phyloP scores from a whole-genome alignment of 1,139 yeast genomes.

The Scheffersomyces quercinus region DNA sequence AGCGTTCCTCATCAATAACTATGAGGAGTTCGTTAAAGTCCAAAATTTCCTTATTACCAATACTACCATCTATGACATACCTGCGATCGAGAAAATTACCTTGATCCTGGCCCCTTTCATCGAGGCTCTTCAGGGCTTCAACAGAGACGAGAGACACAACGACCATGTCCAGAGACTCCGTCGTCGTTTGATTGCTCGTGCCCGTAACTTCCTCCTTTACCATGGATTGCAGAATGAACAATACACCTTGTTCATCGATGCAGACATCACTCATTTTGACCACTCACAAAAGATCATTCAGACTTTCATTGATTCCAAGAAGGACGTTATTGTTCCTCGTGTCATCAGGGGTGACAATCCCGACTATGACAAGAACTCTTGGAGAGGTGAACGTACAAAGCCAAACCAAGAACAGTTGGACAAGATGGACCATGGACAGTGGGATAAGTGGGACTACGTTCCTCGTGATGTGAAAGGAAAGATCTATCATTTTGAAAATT shows the following conservation, averaged over 20 bases:
- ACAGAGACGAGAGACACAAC: slow-evolving; percentile 29
- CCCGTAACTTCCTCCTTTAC: slow-evolving; percentile 36
- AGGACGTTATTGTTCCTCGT: slow-evolving; percentile 46
- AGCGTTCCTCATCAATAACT: slow-evolving; percentile 30
- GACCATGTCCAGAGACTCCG: slow-evolving; percentile 32
- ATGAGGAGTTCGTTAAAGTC: slow-evolving; percentile 24
- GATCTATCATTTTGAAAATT: slow-evolving; percentile 33
- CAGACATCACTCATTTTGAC: slow-evolving; percentile 38
- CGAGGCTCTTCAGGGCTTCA: slow-evolving; percentile 22
- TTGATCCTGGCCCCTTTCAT: slow-evolving; percentile 35
- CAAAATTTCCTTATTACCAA: slow-evolving; percentile 13
- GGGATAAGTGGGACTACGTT: slow-evolving; percentile 37
- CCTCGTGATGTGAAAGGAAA: slow-evolving; percentile 35
- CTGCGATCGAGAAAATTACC: slow-evolving; percentile 20
- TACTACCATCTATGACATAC: slow-evolving; percentile 6
- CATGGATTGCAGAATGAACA: slow-evolving; percentile 29
- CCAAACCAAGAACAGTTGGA: slow-evolving; percentile 35
- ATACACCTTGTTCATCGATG: slow-evolving; percentile 46
- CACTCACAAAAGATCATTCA: slow-evolving; percentile 24
- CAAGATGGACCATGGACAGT: slow-evolving; percentile 31
- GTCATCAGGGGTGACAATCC: slow-evolving; percentile 29
- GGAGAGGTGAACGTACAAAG: slow-evolving; percentile 45
- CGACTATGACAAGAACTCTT: slow-evolving; percentile 47
- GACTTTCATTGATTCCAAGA: slow-evolving; percentile 30
- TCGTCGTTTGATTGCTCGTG: slow-evolving; percentile 34